Percentiles rank a stretch among this genome's conserved stretches.
phyloP scores from a whole-genome alignment of 2,329 filamentous ascomycete genomes.

The Nannizzia gypsea region DNA sequence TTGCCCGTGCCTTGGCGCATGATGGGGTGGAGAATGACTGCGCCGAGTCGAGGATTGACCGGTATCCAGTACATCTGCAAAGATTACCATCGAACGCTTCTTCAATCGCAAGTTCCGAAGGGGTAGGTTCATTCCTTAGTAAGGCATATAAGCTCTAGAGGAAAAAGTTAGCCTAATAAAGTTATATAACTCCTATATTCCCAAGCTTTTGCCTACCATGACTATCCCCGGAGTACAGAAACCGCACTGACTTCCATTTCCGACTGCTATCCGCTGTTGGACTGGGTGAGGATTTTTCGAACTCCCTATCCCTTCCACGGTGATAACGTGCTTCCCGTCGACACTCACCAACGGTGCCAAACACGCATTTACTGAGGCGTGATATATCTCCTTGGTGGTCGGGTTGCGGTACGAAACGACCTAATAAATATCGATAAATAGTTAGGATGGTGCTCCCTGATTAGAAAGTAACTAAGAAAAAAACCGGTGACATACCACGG shows the following conservation, averaged over 20 bases:
- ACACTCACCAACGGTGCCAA: slow-evolving; percentile 83
- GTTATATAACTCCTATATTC: background rate
- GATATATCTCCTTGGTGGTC: slow-evolving; percentile 83
- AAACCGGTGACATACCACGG: slow-evolving; percentile 58
- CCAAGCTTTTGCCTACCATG: slow-evolving; percentile 44
- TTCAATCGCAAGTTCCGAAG: slow-evolving; percentile 73
- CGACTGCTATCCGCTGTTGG: slow-evolving; percentile 81
- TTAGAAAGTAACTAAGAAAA: background rate
- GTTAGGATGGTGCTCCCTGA: background rate
- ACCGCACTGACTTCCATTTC: slow-evolving; percentile 85
- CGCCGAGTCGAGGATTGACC: slow-evolving; percentile 86
- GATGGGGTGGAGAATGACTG: slow-evolving; percentile 56
- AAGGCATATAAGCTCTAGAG: slow-evolving; percentile 75
- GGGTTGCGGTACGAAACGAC: slow-evolving; percentile 87
- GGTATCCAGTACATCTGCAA: slow-evolving; percentile 89
- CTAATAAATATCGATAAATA: slow-evolving; percentile 21
- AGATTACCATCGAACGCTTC: slow-evolving; percentile 96
- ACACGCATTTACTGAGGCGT: slow-evolving; percentile 94
- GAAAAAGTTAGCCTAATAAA: background rate
- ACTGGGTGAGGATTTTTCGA: slow-evolving; percentile 75
- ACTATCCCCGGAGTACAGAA: slow-evolving; percentile 98
- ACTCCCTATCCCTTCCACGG: slow-evolving; percentile 88
- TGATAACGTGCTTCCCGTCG: slow-evolving; percentile 97
- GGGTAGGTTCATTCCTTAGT: slow-evolving; percentile 67
- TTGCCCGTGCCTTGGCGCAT: slow-evolving; percentile 45